phyloP scores from a whole-genome alignment of 805 yeast genomes.

The Yamadazyma phyllophila region DNA sequence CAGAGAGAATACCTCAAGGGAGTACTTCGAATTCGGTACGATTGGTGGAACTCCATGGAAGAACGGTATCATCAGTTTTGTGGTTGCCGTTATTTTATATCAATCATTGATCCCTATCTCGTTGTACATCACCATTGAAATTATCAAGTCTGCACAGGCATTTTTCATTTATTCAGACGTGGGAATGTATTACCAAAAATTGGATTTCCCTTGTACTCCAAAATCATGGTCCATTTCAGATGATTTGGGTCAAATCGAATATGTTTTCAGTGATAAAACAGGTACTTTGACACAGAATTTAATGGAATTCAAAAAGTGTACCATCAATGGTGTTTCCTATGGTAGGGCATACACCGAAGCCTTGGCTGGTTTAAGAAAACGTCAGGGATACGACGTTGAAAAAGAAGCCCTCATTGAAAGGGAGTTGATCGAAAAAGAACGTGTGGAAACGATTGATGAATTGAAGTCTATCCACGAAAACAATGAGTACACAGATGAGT shows the following conservation, averaged over 20 bases:
- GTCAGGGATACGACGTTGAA: conserved; percentile 75
- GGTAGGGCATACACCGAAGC: conserved; percentile 87
- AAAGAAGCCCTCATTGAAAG: conserved; percentile 54
- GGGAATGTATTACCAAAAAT: conserved; percentile 60
- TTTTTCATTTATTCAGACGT: conserved; percentile 76
- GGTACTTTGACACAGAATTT: conserved; percentile 82
- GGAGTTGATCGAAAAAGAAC: conserved; percentile 55
- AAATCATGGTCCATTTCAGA: conserved; percentile 84
- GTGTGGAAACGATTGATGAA: conserved; percentile 51
- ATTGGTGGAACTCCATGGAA: conserved; percentile 62
- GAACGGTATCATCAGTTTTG: conserved; percentile 70
- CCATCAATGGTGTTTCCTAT: conserved; percentile 68
- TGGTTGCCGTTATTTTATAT: conserved; percentile 72
- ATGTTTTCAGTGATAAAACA: conserved; percentile 80
- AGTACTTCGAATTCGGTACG: conserved; percentile 67
- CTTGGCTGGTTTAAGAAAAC: conserved; percentile 69
- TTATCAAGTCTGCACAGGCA: conserved; percentile 79
- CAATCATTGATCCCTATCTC: conserved; percentile 84
- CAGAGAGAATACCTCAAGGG: conserved; percentile 47
- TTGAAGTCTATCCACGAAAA: conserved; percentile 17
- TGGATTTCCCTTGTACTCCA: conserved; percentile 82
- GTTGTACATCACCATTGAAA: conserved; percentile 75
- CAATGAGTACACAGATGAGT: conserved; percentile 51
- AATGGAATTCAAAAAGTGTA: conserved; percentile 82
- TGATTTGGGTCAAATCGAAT: conserved; percentile 83